Conservation (phyloP, 2,329 filamentous ascomycete genomes). For the Exophiala lecanii-corni region DNA sequence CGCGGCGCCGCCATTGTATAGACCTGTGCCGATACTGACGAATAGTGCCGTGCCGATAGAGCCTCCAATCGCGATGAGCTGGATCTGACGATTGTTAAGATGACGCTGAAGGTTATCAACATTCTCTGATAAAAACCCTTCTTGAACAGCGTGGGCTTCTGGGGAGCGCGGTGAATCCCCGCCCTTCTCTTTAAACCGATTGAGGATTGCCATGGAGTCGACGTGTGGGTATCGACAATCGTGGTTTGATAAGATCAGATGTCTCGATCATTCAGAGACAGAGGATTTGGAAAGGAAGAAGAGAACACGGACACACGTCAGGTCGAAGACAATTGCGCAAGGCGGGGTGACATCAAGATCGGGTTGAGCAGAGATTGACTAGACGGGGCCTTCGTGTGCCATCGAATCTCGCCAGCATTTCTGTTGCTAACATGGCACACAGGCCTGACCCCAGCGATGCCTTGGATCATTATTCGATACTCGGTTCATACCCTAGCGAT, state of each 20-base stretch:
- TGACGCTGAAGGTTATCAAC: constrained; percentile 13
- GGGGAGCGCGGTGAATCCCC: neutral
- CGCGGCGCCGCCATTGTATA: constrained; percentile 34
- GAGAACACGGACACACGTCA: neutral
- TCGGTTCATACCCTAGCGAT: neutral
- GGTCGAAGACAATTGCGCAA: too few relatives aligned
- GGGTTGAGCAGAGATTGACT: neutral
- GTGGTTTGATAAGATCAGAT: neutral
- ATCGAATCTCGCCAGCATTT: too few relatives aligned
- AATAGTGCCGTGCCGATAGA: constrained; percentile 39
- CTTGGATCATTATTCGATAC: too few relatives aligned
- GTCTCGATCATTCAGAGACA: neutral
- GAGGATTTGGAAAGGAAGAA: neutral
- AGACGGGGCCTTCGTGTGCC: neutral
- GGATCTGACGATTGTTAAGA: constrained; percentile 17
- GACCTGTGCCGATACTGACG: constrained; percentile 36
- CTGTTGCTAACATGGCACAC: too few relatives aligned
- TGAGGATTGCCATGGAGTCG: neutral
- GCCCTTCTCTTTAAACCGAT: neutral
- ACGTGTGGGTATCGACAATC: neutral
- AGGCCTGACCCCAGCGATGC: too few relatives aligned
- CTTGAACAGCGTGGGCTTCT: neutral
- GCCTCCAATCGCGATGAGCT: constrained; percentile 30
- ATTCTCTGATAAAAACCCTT: constrained; percentile 2
- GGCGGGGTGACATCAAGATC: neutral